Percentiles rank a stretch among this genome's conserved stretches.
phyloP scores from a whole-genome alignment of 2,329 filamentous ascomycete species.

The Samsoniella hepiali region DNA sequence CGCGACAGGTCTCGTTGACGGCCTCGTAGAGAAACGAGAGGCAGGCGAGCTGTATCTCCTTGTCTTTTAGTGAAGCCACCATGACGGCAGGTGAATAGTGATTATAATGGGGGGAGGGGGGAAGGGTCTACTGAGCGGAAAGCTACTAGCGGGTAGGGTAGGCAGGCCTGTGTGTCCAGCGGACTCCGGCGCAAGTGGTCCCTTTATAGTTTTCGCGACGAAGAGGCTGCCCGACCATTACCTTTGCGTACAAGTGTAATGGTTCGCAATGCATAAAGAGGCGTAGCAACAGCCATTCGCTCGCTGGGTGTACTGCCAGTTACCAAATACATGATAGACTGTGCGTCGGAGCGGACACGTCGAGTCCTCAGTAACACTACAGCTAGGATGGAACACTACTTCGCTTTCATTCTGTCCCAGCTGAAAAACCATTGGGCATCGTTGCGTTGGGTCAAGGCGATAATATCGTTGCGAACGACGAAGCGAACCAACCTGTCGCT shows the following conservation, averaged over 20 bases:
- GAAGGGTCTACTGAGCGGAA: too few species aligned
- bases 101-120: not conserved
- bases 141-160: not conserved
- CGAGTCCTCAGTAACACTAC: not conserved
- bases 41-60: conserved; percentile 2
- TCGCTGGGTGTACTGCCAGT: not conserved
- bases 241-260: too few species aligned
- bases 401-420: not conserved
- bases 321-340: not conserved
- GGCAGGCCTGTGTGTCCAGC: not conserved
- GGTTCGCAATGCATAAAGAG: too few species aligned
- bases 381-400: not conserved
- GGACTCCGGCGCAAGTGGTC: too few species aligned
- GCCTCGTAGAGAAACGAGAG: not conserved
- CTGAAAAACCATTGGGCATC: not conserved
- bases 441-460: not conserved
- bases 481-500: not conserved
- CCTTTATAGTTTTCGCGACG: too few species aligned
- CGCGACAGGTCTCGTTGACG: not conserved
- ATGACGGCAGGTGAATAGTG: too few species aligned
- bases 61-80: not conserved
- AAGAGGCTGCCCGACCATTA: too few species aligned
- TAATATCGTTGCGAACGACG: not conserved
- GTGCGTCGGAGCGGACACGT: not conserved
- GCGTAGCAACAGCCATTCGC: too few species aligned